phyloP scores from a whole-genome alignment of 2,329 filamentous ascomycete species.

The Colletotrichum sp. region DNA sequence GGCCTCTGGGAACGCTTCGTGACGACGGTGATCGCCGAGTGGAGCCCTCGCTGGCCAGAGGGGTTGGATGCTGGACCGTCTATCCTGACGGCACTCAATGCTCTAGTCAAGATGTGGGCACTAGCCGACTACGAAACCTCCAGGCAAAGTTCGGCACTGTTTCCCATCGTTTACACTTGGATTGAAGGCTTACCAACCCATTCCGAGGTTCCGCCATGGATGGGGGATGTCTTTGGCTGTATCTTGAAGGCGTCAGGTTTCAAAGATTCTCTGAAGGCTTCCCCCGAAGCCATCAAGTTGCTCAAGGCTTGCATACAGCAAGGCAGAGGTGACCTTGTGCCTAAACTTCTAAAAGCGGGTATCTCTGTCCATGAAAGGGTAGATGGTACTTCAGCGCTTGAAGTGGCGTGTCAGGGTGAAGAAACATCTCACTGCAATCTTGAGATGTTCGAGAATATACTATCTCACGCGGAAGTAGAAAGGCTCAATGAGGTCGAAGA shows the following conservation, averaged over 20 bases:
- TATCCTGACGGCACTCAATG: background rate
- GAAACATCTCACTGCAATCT: background rate
- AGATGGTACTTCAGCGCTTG: background rate
- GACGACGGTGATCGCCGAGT: background rate
- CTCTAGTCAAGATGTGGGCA: background rate
- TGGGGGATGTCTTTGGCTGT: background rate
- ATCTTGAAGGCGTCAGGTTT: background rate
- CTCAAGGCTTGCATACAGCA: background rate
- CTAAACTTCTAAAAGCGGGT: background rate
- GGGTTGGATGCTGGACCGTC: background rate
- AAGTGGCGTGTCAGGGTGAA: background rate
- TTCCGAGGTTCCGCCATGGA: background rate
- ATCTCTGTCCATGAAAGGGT: background rate
- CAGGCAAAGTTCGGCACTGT: background rate
- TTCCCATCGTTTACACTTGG: background rate
- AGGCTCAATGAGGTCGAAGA: background rate
- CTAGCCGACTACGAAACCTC: background rate
- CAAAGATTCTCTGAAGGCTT: background rate
- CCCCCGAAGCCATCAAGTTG: background rate
- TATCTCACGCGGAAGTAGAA: background rate
- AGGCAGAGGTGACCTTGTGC: background rate
- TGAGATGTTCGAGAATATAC: background rate
- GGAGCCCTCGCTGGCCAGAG: background rate
- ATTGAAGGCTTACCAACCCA: background rate
- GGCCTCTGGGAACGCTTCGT: conserved; percentile 15